Percentiles rank a stretch among this genome's conserved stretches.
These are phyloP conservation scores for Moricandia moricandioides DNA, from an alignment of 345 rosid genomes.

Conservation along the genomic window DNA sequence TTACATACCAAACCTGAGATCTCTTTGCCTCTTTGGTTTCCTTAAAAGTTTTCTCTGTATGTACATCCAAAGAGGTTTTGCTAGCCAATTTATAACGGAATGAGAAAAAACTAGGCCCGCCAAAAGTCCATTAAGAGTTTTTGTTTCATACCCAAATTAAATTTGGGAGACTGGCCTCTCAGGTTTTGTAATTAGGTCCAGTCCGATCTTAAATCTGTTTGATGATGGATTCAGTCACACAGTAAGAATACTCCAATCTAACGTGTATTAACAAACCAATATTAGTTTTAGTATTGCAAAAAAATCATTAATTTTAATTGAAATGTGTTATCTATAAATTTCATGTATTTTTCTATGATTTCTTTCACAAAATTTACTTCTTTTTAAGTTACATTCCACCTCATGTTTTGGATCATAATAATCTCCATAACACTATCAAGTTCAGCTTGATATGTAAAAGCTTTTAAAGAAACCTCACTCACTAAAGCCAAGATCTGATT, in stretches of 20 bases:
- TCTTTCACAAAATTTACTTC: background rate
- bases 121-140: too few relatives aligned
- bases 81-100: background rate
- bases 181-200: background rate
- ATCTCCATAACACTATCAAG: background rate
- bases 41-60: background rate
- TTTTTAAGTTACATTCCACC: background rate
- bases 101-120: constrained; percentile 6
- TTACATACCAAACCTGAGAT: background rate
- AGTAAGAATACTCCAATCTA: too few relatives aligned
- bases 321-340: too few relatives aligned
- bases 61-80: too few relatives aligned
- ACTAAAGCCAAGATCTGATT: background rate
- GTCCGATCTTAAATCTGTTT: background rate
- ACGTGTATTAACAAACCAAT: too few relatives aligned
- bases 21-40: background rate
- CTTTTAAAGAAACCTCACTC: background rate
- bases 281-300: too few relatives aligned
- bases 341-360: background rate
- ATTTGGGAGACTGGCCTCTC: background rate
- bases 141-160: too few relatives aligned
- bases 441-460: background rate
- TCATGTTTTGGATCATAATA: background rate
- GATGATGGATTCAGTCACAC: background rate
- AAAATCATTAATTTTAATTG: too few relatives aligned